phyloP scores from a whole-genome alignment of 2,329 filamentous ascomycete species.

The Aspergillus niger region DNA sequence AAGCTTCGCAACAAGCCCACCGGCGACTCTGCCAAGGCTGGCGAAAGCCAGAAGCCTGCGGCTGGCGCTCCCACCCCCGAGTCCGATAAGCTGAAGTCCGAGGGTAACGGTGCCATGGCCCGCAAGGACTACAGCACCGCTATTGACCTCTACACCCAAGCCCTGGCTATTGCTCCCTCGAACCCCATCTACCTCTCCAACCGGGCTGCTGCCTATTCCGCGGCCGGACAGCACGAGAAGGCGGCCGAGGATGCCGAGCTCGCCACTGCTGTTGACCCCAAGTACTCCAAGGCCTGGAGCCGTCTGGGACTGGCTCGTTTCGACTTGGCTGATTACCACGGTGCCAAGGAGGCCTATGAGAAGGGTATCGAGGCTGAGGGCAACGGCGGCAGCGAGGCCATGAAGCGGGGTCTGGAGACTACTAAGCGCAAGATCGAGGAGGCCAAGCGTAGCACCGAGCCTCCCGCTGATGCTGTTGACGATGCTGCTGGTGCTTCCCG shows the following conservation, averaged over 20 bases:
- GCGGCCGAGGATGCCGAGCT: slow-evolving; percentile 88
- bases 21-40: slow-evolving; percentile 45
- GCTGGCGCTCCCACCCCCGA: slow-evolving; percentile 57
- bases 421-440: slow-evolving; percentile 86
- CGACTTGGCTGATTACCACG: slow-evolving; percentile 85
- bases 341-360: slow-evolving; percentile 91
- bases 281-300: slow-evolving; percentile 97
- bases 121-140: slow-evolving; percentile 84
- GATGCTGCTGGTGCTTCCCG: slow-evolving; percentile 50
- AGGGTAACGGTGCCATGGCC: slow-evolving; percentile 93
- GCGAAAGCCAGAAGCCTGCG: slow-evolving; percentile 40
- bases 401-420: slow-evolving; percentile 96
- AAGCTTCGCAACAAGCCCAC: slow-evolving; percentile 74
- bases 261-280: slow-evolving; percentile 82
- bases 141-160: slow-evolving; percentile 85
- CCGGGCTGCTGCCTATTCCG: slow-evolving; percentile 90
- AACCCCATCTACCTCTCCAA: slow-evolving; percentile 98
- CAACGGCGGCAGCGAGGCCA: slow-evolving; percentile 89
- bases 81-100: slow-evolving; percentile 83
- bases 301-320: slow-evolving; percentile 88
- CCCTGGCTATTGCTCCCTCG: slow-evolving; percentile 74
- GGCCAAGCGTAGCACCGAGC: slow-evolving; percentile 60
- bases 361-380: slow-evolving; percentile 93
- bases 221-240: slow-evolving; percentile 77
- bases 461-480: slow-evolving; percentile 55